These are phyloP conservation scores for Licmophora abbreviata DNA, from an alignment of 108 stramenopile genomes.

Conservation along the genomic window DNA sequence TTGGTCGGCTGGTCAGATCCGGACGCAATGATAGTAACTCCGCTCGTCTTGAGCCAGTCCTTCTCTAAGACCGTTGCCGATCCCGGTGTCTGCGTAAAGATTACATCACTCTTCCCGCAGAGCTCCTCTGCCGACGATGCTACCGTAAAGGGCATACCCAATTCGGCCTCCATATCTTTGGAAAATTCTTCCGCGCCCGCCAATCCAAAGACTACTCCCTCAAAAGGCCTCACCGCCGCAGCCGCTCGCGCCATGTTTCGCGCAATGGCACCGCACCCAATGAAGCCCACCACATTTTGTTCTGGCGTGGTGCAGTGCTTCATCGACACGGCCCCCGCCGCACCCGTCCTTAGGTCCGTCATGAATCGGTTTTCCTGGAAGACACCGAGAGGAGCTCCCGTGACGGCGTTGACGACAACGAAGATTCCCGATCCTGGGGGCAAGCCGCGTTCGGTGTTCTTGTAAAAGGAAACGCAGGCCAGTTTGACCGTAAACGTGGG, in stretches of 20 bases:
- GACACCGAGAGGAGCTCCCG: conserved; percentile 82
- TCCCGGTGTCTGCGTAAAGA: conserved; percentile 89
- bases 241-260: conserved; percentile 87
- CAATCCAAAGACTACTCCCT: conserved; percentile 69
- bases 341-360: conserved; percentile 93
- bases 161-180: conserved; percentile 67
- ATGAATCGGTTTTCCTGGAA: conserved; percentile 93
- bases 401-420: conserved; percentile 85
- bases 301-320: conserved; percentile 70
- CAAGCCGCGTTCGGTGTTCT: conserved; percentile 77
- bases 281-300: conserved; percentile 77
- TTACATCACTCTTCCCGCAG: conserved; percentile 62
- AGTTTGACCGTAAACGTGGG: conserved; percentile 87
- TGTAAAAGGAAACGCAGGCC: conserved; percentile 90
- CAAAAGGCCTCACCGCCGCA: conserved; percentile 68
- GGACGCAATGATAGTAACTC: conserved; percentile 88
- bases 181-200: conserved; percentile 74
- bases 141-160: conserved; percentile 72
- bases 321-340: conserved; percentile 84
- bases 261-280: conserved; percentile 86
- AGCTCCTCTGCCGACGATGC: conserved; percentile 67
- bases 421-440: conserved; percentile 88
- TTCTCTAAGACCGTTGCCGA: conserved; percentile 67
- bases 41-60: conserved; percentile 70
- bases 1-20: conserved; percentile 93